These are phyloP conservation scores for Aspergillus udagawae DNA, from an alignment of 2,329 filamentous ascomycete genomes.

Conservation along the genomic window DNA sequence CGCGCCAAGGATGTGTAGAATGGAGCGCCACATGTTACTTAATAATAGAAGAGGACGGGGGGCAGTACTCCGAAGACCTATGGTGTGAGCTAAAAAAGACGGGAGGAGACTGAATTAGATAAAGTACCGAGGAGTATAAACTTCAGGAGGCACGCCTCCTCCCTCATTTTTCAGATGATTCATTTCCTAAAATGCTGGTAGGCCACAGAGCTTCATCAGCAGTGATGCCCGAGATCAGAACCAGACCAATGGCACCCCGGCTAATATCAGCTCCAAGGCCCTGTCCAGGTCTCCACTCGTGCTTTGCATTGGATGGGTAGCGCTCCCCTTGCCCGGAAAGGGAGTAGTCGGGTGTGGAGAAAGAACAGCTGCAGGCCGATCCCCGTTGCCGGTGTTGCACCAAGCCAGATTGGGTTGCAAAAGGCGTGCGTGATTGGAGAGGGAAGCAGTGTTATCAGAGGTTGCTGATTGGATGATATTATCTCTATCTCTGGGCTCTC, in stretches of 20 bases:
- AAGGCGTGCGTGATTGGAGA: conserved; percentile 19
- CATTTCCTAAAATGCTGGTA: too few species aligned
- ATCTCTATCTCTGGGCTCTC: background rate
- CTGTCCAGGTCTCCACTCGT: background rate
- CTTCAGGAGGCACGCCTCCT: too few species aligned
- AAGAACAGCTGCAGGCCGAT: conserved; percentile 22
- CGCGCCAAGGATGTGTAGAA: background rate
- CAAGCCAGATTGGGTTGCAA: conserved; percentile 15
- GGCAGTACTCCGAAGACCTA: background rate
- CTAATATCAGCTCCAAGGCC: background rate
- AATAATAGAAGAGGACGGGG: background rate
- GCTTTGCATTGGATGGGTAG: background rate
- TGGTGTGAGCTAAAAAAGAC: background rate
- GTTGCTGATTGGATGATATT: conserved; percentile 20
- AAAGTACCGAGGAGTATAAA: too few species aligned
- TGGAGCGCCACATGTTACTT: background rate
- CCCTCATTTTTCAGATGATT: too few species aligned
- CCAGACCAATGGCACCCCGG: background rate
- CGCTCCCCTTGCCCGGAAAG: background rate
- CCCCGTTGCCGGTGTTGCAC: conserved; percentile 22
- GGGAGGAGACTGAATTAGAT: too few species aligned
- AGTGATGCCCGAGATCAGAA: background rate
- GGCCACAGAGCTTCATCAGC: background rate
- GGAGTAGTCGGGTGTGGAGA: conserved; percentile 14
- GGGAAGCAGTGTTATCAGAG: conserved; percentile 17